Evolutionary conservation across 2,329 filamentous ascomycete species (phyloP), one percentile per base, ranked within the genome.

Genomic region (Ceratocystis cubensis): DNA sequence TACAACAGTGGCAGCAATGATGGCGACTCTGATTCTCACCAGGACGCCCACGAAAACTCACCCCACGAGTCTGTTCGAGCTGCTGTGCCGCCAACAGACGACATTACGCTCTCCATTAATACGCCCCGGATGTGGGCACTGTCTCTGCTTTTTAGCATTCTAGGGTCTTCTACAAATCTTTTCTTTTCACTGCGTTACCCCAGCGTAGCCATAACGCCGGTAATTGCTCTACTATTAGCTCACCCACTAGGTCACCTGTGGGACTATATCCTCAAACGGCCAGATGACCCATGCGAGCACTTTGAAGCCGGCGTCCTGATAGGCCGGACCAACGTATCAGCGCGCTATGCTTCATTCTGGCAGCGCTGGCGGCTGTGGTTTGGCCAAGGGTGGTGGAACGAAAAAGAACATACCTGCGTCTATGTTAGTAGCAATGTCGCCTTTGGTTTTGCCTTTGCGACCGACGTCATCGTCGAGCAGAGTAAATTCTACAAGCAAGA

Each of bases 151-250:
- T 94, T 94, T 74, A 87, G 89, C 7, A 80, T 94, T 46, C 82
- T 91, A 48, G 90, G 90, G 69, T 93, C 89, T 61, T 88, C 88
- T 1, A 91, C 88, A 45, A 94, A 94, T 75, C 78, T 95, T 50
- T 94, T 95, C 78, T 96, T 95, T 78, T 92, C 89, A 45, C 79
- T 95, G 73, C 83, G 91, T 82, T 95, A 94, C 80, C 91, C 91
- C 33, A 94, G 90, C 75, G 89, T 95, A 74, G 88, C 88, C 69
- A 93, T 95, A 72, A 93, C 89, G 25, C 90, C 90, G 48, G 88
- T 96, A 70, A 95, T 96, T 77, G 89, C 90, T 37, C 80, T 94
- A 72, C 80, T 95, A 67, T 84, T 96, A 66, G 89, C 91, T 61
- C 91, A 94, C 73, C 91, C 91, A 1, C 82, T 95, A 65, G 91